Percentiles rank a stretch among this genome's conserved stretches.
Conservation (phyloP, 2,329 filamentous ascomycete species). For the Mycosphaerella arachidis region DNA sequence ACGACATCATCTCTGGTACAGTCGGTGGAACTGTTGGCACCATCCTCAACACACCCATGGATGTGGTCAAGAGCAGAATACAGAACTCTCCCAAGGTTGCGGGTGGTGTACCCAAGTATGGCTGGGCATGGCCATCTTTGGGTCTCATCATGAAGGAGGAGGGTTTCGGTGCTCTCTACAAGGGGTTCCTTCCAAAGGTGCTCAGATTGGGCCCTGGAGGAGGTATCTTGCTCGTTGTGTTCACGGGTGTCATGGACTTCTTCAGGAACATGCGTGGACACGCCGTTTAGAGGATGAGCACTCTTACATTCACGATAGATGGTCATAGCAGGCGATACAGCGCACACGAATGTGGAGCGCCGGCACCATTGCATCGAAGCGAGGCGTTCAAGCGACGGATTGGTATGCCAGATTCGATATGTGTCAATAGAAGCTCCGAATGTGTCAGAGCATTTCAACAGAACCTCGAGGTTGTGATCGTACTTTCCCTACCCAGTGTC, state of each 20-base stretch:
- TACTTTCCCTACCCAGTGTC: background rate
- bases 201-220: constrained; percentile 68
- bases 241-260: constrained; percentile 86
- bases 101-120: constrained; percentile 88
- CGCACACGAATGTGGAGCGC: background rate
- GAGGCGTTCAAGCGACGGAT: background rate
- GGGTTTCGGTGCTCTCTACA: constrained; percentile 87
- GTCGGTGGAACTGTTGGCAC: constrained; percentile 89
- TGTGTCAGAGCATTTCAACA: background rate
- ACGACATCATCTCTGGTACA: constrained; percentile 81
- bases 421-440: background rate
- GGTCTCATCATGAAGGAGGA: constrained; percentile 88
- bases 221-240: constrained; percentile 76
- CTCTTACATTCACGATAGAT: background rate
- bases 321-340: background rate
- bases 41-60: constrained; percentile 89
- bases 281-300: background rate
- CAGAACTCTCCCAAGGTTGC: constrained; percentile 84
- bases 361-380: background rate
- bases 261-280: constrained; percentile 66
- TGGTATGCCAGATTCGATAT: background rate
- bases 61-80: constrained; percentile 96
- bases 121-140: constrained; percentile 92
- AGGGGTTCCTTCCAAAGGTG: constrained; percentile 96
- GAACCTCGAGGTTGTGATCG: background rate